These are phyloP conservation scores for Fraxinus paxiana DNA, from an alignment of 305 asterid genomes.

Conservation along the genomic window DNA sequence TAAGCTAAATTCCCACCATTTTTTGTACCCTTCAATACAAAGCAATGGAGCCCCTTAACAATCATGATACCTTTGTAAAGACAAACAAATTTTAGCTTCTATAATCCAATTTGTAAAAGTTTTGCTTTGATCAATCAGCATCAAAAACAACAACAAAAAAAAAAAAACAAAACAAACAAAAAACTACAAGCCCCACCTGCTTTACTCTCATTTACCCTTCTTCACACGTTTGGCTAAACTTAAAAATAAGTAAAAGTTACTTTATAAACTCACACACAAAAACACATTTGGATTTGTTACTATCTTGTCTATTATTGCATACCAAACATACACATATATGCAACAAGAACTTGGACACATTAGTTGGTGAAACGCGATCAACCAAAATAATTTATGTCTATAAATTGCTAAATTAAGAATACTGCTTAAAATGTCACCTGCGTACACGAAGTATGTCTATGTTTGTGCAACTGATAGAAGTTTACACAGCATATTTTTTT, in stretches of 20 bases:
- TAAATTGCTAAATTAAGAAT: background rate
- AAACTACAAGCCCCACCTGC: conserved; percentile 1
- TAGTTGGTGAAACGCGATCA: background rate
- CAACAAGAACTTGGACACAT: background rate
- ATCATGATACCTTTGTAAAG: conserved; percentile 38
- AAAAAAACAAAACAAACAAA: background rate
- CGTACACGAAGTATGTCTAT: background rate
- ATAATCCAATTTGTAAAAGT: conserved; percentile 6
- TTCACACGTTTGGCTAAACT: background rate
- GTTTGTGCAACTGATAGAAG: background rate
- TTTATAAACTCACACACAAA: background rate
- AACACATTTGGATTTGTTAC: background rate
- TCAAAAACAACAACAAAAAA: background rate
- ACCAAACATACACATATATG: background rate
- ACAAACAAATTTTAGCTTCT: conserved; percentile 34
- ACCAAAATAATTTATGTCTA: background rate
- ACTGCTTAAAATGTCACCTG: background rate
- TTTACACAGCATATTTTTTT: background rate
- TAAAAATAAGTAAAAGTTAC: background rate
- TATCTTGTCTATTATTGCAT: background rate
- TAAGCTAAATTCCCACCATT: conserved; percentile 33
- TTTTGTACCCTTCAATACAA: conserved; percentile 26
- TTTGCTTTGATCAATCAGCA: background rate
- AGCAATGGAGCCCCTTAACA: conserved; percentile 25
- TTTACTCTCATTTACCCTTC: background rate